phyloP scores from a whole-genome alignment of 441 rosid genomes.

The Bruguiera hainesii region DNA sequence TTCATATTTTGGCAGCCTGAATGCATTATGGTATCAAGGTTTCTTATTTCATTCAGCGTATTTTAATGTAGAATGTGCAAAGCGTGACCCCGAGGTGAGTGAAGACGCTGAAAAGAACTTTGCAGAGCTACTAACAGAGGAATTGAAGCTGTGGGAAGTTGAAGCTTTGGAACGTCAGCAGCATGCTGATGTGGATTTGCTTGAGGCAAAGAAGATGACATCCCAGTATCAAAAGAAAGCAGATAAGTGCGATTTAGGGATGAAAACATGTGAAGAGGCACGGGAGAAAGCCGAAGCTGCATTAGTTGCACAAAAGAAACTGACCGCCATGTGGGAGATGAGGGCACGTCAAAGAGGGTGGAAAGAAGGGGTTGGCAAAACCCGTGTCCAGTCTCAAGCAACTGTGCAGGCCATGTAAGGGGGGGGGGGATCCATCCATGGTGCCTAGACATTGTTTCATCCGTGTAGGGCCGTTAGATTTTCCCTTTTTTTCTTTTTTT shows the following conservation, averaged over 20 bases:
- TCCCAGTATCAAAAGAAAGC: conserved; percentile 95
- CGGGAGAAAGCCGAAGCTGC: conserved; percentile 82
- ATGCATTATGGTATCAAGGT: not conserved
- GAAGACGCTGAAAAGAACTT: conserved; percentile 82
- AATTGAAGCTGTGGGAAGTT: conserved; percentile 69
- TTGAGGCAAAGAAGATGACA: conserved; percentile 88
- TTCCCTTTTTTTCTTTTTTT: too few relatives aligned
- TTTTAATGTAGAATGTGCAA: conserved; percentile 57
- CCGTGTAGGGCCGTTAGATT: not conserved
- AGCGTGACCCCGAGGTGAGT: conserved; percentile 73
- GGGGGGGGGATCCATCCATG: not conserved
- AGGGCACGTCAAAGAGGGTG: conserved; percentile 89
- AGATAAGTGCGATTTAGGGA: conserved; percentile 90
- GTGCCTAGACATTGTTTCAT: not conserved
- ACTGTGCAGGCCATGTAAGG: conserved; percentile 42
- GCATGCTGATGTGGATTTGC: conserved; percentile 63
- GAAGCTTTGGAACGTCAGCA: conserved; percentile 72
- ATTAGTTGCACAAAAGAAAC: conserved; percentile 64
- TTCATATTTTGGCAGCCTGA: too few relatives aligned
- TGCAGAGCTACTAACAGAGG: conserved; percentile 67
- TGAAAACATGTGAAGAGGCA: conserved; percentile 96
- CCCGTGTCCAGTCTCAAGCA: conserved; percentile 50
- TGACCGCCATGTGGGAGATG: conserved; percentile 63
- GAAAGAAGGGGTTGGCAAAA: conserved; percentile 50
- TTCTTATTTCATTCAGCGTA: conserved; percentile 1